Evolutionary conservation across 2,329 filamentous ascomycete genomes (phyloP), one percentile per base, ranked within the genome.

Genomic region (Epichloe coenophiala): DNA sequence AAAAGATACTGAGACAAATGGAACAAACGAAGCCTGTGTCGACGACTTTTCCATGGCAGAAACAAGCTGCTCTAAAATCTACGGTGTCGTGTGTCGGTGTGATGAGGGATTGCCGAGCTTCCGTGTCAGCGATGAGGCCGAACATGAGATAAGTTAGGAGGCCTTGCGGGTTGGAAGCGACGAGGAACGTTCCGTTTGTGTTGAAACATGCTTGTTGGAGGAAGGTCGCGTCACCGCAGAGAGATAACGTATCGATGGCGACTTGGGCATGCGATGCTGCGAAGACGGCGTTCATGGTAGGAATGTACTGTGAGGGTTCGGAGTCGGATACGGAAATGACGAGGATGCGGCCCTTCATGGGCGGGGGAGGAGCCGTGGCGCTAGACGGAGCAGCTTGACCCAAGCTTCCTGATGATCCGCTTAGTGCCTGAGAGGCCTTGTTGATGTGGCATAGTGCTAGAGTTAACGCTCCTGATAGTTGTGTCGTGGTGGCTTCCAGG

Each of bases 251-350:
- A 65, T 98, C 93, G 60, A 98, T 89, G 23, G 90, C 87, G 56
- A 98, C 88, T 59, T 81, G 80, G 50, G 89, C 78, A 56, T 91
- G 83, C 61, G 95, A 87, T 53, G 91, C 93, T 2, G 93, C 93
- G 68, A 98, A 98, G 54, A 97, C 95, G 60, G 85, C 81, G 70
- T 98, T 98, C 93, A 98, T 98, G 58, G 95, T 93, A 0, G 91
- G 86, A 51, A 98, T 98, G 71, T 98, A 98, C 67, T 97, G 86
- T 5, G 89, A 82, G 0, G 95, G 80, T 60, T 91, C 86, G 41
- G 41, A 76, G 61, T 88, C 88, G 45, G 88, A 95, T 4, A 96
- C 89, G 45, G 87, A 95, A 49, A 98, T 66, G 55, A 97, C 83
- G 50, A 98, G 77, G 60, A 98, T 95, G 53, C 93, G 86, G 40